These are phyloP conservation scores for Sporopachydermia cereana DNA, from an alignment of 1,139 yeast species.

Conservation along the genomic window DNA sequence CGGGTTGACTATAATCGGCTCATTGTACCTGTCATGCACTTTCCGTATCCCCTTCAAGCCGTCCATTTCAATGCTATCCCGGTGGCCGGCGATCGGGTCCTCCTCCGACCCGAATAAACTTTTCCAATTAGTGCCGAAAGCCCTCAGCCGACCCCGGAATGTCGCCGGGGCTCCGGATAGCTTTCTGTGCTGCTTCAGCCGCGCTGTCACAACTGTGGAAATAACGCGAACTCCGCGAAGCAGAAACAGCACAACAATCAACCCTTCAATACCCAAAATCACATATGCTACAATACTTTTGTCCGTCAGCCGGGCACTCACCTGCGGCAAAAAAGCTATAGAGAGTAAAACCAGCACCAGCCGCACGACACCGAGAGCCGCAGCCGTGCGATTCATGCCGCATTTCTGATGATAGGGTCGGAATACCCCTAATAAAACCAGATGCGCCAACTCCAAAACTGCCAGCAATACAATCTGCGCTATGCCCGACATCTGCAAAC, in stretches of 20 bases:
- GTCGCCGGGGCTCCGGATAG: not conserved
- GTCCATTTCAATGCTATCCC: not conserved
- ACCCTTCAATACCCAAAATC: not conserved
- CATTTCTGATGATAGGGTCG: not conserved
- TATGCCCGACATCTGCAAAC: not conserved
- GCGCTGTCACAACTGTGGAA: not conserved
- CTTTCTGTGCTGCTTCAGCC: not conserved
- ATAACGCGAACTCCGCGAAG: not conserved
- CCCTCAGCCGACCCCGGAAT: not conserved
- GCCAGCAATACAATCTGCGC: constrained; percentile 4
- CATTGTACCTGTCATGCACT: not conserved
- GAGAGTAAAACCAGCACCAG: not conserved
- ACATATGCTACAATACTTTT: not conserved
- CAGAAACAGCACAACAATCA: not conserved
- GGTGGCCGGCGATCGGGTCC: no score
- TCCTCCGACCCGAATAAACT: not conserved
- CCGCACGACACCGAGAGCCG: not conserved
- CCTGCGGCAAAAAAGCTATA: not conserved
- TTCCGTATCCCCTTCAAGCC: not conserved
- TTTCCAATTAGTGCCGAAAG: not conserved
- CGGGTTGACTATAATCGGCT: not conserved
- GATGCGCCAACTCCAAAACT: not conserved
- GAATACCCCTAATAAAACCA: not conserved
- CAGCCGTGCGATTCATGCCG: constrained; percentile 1
- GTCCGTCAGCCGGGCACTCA: not conserved